Base-by-base conservation (phyloP, 306 rosid genomes). In the Medicago arabica region DNA sequence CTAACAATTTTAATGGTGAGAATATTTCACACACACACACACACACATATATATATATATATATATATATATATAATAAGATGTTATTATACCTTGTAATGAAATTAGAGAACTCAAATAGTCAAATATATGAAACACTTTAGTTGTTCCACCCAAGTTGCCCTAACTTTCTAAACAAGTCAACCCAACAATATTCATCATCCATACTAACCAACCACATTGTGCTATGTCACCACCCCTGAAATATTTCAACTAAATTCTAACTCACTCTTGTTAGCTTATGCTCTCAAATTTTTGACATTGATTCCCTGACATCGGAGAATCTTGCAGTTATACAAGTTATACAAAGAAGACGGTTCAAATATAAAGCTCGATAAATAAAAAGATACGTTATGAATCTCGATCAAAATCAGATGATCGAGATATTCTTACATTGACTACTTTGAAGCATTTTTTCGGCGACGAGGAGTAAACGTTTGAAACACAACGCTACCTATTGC, bases 401-500 rank as follows among this genome's bases (percentile, higher is more conserved):
- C 10, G 5, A 2, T 11, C 2, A 12, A 21, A 58, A 21, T 11
- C 8, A 11, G 4, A 57, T 57, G 10, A 57, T 2, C 14, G 4
- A 21, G 36, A 57, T 54, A 0, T 54, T 9, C 3, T 0, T 7
- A 0, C 9, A 1, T 1, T 10, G 0, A 5, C 53, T 66, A 40
- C 7, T 40, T 66, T 66, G 17, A 1, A 43, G 6, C 54, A 61
- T 51, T 79, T 85, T 84, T 90, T 79, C 97, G 91, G 84, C 91
- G 87, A 70, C 44, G 14, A 67, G 71, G 21, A 0, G 88, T 76
- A 76, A 95, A 95, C 28, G 97, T 89, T 84, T 95, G 97, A 61
- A 86, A 95, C 38, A 92, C 93, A 6, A 92, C 87, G 12, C 69
- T 76, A 14, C 89, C 97, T 5, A 88, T 85, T 0, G 83, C 88